Percentiles rank a stretch among this genome's conserved stretches.
Conservation (phyloP, 768 basidiomycete species). For the Leucosporidium creatinivorum region DNA sequence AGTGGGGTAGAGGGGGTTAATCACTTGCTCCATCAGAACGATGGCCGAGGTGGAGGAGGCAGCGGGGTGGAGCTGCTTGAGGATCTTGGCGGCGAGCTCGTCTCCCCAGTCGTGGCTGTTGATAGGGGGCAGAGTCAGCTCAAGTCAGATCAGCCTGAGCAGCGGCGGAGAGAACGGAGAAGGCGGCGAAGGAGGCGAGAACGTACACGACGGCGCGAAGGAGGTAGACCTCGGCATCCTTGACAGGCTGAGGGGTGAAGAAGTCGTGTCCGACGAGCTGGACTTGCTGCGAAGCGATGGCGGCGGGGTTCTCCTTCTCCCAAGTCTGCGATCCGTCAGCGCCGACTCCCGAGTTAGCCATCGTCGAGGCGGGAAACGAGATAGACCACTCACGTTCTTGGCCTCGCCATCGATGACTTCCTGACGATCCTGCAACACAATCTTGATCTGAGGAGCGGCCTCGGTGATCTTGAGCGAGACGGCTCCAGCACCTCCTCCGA, state of each 20-base stretch:
- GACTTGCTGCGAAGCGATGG: constrained; percentile 4
- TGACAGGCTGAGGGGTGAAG: constrained; percentile 55
- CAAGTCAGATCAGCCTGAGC: too few species aligned
- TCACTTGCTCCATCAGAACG: constrained; percentile 63
- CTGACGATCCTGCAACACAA: constrained; percentile 41
- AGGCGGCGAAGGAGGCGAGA: not conserved
- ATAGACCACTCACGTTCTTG: constrained; percentile 22
- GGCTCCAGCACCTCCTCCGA: constrained; percentile 40
- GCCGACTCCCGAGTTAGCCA: not conserved
- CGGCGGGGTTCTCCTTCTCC: not conserved
- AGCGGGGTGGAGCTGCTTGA: constrained; percentile 48
- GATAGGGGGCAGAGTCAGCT: not conserved
- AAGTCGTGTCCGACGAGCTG: constrained; percentile 57
- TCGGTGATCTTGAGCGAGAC: constrained; percentile 36
- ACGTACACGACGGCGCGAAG: constrained; percentile 55
- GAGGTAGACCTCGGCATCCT: constrained; percentile 57
- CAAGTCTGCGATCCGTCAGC: constrained; percentile 2
- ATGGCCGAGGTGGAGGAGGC: constrained; percentile 51
- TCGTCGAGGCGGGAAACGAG: too few species aligned
- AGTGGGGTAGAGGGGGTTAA: constrained; percentile 32
- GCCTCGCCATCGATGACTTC: constrained; percentile 35
- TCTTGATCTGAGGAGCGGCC: constrained; percentile 35
- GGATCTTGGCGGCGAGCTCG: constrained; percentile 48
- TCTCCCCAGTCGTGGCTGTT: constrained; percentile 67
- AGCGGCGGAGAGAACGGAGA: too few species aligned